Base-by-base conservation (phyloP, 2,329 filamentous ascomycete genomes). In the Pseudogymnoascus sp. region DNA sequence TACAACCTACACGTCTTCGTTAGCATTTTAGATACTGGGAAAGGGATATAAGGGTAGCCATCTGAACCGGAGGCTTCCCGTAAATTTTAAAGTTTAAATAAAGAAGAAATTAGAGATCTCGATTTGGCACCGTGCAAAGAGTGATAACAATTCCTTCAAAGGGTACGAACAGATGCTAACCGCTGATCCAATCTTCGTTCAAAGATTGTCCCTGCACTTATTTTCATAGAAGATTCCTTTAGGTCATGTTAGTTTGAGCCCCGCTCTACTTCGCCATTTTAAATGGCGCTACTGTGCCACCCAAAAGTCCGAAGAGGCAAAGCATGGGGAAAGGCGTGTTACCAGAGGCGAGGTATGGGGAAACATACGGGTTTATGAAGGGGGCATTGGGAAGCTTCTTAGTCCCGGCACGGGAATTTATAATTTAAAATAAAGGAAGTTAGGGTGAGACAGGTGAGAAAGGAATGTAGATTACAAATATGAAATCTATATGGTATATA, bases 401-500 rank as follows among this genome's bases (percentile, higher is more conserved):
- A 26, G 21, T 21, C 2, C 21, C 21, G 21, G 21, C 21, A 21
- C 21, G 21, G 21, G 21, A 21, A 21, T 21, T 21, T 21, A 21
- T 21, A 21, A 21, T 21, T 21, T 21, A 21, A 21, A 21, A 21
- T 21, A 21, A 21, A 21, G 21, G 21, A 21, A 21, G 21, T 21
- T 21, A 21, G 21, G 21, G 21, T 21, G 21, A 21, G 21, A 21
- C 21, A 21, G 21, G 21, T 21, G 21, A 21, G 21, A 21, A 21
- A 21, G 21, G 29, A 54, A 40, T 40, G 39, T 16, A 40, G n/a
- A 40, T 42, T 57, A 18, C 29, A 34, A 36, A 21, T 34, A 57
- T 12, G 51, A 34, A 36, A 36, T 57, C 51, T 57, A 57, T 34
- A 57, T 36, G 51, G 51, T 57, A 57, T 34, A 34, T 57, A 57